Base-by-base conservation (phyloP, 352 stramenopile species). In the Pythium dissotocum region DNA sequence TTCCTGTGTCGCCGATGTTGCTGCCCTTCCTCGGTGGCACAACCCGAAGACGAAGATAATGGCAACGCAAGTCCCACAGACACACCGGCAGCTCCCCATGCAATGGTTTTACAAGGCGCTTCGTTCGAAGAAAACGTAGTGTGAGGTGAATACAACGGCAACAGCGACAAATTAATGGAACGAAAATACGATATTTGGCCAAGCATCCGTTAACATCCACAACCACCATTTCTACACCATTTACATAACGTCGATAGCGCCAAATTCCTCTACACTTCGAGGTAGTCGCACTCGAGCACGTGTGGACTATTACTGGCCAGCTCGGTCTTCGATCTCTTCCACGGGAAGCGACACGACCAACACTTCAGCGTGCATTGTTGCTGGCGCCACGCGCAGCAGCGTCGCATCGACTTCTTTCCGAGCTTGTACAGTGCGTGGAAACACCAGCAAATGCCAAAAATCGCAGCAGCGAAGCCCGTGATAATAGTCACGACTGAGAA, bases 361-460 rank as follows among this genome's bases (percentile, higher is more conserved):
- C 53, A 62, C 16, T 36, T 44, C 2, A 64, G 7, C 7, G 44
- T 28, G 40, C 49, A 64, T 44, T 36, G 35, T 1, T 32, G 44
- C 5, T 59, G 33, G 4, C 63, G 21, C 55, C 48, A 54, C 16
- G 44, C 56, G 8, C 49, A 30, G 10, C 63, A 64, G 8, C n/a
- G 56, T 33, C 52, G 56, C 12, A 70, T 28, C 14, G 63, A 70
- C 32, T 40, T 59, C 28, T 69, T 69, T 13, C 62, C 62, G 0
- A 69, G 62, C 21, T 69, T 69, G 62, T 69, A 69, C 28, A 69
- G 53, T 21, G 61, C 63, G 33, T 64, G 56, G 24, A 58, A 63
- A 24, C 24, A 57, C 63, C 63, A 70, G 35, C 56, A 70, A 21
- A 70, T 36, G 1, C 63, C 63, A 40, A 70, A 63, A 12, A 70